Evolutionary conservation across 371 early-diverging fungal species (phyloP).

Genomic region (Mortierella sp.): DNA sequence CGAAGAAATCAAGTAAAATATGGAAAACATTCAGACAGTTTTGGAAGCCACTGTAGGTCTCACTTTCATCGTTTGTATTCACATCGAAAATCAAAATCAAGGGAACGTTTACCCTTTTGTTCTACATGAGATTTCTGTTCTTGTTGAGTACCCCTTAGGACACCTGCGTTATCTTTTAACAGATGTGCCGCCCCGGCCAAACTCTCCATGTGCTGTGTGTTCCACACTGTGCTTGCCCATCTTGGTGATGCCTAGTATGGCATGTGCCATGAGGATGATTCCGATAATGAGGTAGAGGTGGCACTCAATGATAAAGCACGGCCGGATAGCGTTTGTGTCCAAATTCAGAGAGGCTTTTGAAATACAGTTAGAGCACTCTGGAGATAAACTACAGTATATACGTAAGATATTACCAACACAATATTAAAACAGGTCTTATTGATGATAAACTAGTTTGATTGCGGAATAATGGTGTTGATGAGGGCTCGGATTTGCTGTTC

Average conservation of each 20-base stretch:
- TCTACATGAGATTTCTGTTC: constrained; percentile 78
- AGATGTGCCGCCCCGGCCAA: too few species aligned
- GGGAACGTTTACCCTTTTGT: constrained; percentile 73
- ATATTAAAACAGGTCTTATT: background rate
- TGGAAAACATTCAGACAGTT: too few species aligned
- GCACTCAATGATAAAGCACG: background rate
- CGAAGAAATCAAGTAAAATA: too few species aligned
- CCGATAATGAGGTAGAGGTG: too few species aligned
- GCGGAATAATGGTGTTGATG: background rate
- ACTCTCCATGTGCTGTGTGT: too few species aligned
- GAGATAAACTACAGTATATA: background rate
- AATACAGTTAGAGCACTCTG: background rate
- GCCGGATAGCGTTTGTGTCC: background rate
- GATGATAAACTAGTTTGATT: background rate
- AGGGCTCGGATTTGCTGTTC: background rate
- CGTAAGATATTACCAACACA: background rate
- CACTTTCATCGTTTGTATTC: constrained; percentile 19
- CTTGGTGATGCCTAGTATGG: too few species aligned
- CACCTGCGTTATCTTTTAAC: too few species aligned
- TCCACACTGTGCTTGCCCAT: too few species aligned
- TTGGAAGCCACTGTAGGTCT: too few species aligned
- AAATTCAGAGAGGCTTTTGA: background rate
- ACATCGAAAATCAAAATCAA: constrained; percentile 72
- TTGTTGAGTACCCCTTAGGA: constrained; percentile 73
- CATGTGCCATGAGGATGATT: too few species aligned